Conservation (phyloP, 495 filamentous ascomycete genomes). For the Aspergillus incahuasiensis region DNA sequence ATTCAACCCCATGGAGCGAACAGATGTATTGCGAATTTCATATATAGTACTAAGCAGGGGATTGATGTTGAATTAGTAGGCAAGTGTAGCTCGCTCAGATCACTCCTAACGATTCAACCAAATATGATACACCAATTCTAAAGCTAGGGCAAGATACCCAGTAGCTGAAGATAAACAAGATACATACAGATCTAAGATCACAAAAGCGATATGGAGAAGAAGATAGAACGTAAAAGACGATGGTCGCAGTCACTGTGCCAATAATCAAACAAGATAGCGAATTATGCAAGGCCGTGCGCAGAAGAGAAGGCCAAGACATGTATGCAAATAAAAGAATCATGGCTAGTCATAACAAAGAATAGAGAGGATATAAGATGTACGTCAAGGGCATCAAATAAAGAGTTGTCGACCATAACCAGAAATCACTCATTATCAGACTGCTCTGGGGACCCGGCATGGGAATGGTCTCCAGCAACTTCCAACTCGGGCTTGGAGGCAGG, state of each 20-base stretch:
- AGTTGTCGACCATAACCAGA: not conserved
- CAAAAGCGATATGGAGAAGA: conserved; percentile 3
- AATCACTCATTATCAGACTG: conserved; percentile 35
- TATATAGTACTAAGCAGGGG: too few species aligned
- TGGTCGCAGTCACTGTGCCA: not conserved
- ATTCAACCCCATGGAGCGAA: too few species aligned
- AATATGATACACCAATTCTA: conserved; percentile 40
- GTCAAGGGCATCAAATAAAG: conserved; percentile 11
- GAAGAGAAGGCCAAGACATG: conserved; percentile 12
- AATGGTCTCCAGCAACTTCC: conserved; percentile 27
- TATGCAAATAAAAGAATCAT: conserved; percentile 18
- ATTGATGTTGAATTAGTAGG: too few species aligned
- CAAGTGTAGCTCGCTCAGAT: conserved; percentile 3
- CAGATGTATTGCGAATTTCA: too few species aligned
- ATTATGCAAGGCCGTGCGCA: not conserved
- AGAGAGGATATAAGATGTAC: conserved; percentile 6
- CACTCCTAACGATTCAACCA: conserved; percentile 9
- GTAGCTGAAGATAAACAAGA: conserved; percentile 18
- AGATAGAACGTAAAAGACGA: not conserved
- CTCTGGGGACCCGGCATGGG: conserved; percentile 26
- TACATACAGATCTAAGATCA: conserved; percentile 11
- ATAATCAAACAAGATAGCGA: not conserved
- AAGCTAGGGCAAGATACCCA: conserved; percentile 15
- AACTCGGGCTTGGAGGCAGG: conserved; percentile 38
- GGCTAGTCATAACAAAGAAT: conserved; percentile 16